Evolutionary conservation across 257 asterid species (phyloP), one percentile per base, ranked within the genome.

Genomic region (Capsicum pubescens): DNA sequence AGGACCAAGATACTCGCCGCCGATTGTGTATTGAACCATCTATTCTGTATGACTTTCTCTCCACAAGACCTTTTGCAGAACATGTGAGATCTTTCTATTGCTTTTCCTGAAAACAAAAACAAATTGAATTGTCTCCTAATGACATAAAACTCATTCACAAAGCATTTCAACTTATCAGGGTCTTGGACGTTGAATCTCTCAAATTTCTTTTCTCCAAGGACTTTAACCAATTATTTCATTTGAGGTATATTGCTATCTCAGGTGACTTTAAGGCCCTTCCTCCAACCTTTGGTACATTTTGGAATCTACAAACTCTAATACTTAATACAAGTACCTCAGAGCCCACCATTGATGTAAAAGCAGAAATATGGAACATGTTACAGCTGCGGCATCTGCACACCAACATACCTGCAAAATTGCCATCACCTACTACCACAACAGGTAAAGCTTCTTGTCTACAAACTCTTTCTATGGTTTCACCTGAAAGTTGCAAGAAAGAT

Each of bases 401-500:
- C 9, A 90, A 83, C 46, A 90, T 93, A 50, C 87, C 91, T 19
- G 91, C 91, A 13, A 16, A 88, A 61, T 59, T 92, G 63, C 88
- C 88, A 0, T 60, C 89, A 50, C 89, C 91, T 2, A 83, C 68
- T 61, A 52, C 86, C 70, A 69, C 89, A 68, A 35, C 6, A 16
- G n/a, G 69, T 81, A 19, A 64, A 48, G 1, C 91, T 55, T 9
- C 81, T 61, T 26, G 16, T 54, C 68, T 94, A 5, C 97, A 91
- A 87, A 94, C 97, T 11, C 91, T 93, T 32, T 89, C 91, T 0
- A 79, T 90, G 3, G 87, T 94, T 58, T 85, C 98, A 3, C 94
- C 95, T 0, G 95, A 93, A 8, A 89, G 94, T 74, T 92, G 96
- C 89, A 88, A 90, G 2, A 89, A 84, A 19, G 92, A 90, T 16